Evolutionary conservation across 257 asterid species (phyloP).

Genomic region (Plectranthus barbatus): DNA sequence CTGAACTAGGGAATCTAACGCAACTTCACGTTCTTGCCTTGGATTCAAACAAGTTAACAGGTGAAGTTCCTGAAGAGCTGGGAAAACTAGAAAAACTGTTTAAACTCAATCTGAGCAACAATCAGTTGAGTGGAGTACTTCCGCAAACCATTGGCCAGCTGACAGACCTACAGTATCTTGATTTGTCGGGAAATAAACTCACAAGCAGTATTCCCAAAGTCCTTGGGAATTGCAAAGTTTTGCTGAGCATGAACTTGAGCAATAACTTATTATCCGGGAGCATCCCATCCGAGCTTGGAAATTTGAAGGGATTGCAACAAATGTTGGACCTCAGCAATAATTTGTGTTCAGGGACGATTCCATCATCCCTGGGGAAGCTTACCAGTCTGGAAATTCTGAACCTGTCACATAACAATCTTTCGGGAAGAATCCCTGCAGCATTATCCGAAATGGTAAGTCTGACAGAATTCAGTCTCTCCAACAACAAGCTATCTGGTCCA

Average conservation of each 20-base stretch:
- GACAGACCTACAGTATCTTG: conserved; percentile 42
- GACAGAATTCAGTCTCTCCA: conserved; percentile 43
- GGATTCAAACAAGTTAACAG: conserved; percentile 51
- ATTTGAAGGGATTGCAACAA: conserved; percentile 30
- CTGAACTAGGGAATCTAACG: conserved; percentile 49
- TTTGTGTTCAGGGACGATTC: conserved; percentile 45
- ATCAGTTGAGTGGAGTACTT: conserved; percentile 50
- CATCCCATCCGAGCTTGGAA: conserved; percentile 56
- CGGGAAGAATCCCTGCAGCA: conserved; percentile 55
- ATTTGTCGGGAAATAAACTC: conserved; percentile 47
- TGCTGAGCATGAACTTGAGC: conserved; percentile 44
- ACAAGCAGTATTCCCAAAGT: conserved; percentile 39
- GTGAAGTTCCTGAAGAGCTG: conserved; percentile 47
- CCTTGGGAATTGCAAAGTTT: conserved; percentile 28
- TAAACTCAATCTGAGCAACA: conserved; percentile 49
- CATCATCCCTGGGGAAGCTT: conserved; percentile 47
- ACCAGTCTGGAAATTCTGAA: conserved; percentile 42
- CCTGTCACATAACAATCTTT: conserved; percentile 51
- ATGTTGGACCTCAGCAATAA: conserved; percentile 63
- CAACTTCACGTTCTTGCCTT: conserved; percentile 33
- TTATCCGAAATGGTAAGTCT: conserved; percentile 51
- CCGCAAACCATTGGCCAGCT: conserved; percentile 37
- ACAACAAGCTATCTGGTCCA: conserved; percentile 58
- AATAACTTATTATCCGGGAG: conserved; percentile 44
- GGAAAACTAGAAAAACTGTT: conserved; percentile 31